phyloP scores from a whole-genome alignment of 140 eudicot genomes.

The Ambrosia hybrid region DNA sequence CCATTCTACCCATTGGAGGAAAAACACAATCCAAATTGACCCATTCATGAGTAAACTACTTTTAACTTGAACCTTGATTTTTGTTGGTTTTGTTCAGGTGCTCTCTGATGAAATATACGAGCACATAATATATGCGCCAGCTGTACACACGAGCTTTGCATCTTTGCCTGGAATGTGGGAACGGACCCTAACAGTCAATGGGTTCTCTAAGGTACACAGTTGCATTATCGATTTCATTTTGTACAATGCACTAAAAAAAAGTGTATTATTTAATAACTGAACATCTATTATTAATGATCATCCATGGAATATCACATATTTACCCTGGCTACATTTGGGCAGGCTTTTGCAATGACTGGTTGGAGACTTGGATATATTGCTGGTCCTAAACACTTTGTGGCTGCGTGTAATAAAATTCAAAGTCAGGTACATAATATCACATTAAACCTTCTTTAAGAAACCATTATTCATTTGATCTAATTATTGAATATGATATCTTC shows the following conservation, averaged over 20 bases:
- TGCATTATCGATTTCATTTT: slow-evolving; percentile 4
- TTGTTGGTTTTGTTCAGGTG: slow-evolving; percentile 47
- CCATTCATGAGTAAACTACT: neutral
- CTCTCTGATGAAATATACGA: slow-evolving; percentile 94
- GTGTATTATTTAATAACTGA: slow-evolving; percentile 1
- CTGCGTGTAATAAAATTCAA: slow-evolving; percentile 89
- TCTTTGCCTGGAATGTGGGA: slow-evolving; percentile 99
- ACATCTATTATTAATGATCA: neutral
- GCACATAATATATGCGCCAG: slow-evolving; percentile 87
- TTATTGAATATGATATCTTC: neutral
- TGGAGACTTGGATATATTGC: slow-evolving; percentile 98
- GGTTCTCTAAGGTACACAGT: slow-evolving; percentile 77
- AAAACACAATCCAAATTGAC: neutral
- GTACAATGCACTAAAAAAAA: neutral
- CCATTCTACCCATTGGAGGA: too few relatives aligned
- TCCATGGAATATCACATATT: too few relatives aligned
- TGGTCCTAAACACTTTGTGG: slow-evolving; percentile 88
- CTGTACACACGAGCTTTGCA: slow-evolving; percentile 96
- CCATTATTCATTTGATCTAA: slow-evolving; percentile 7
- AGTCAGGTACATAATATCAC: slow-evolving; percentile 53
- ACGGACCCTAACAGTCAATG: slow-evolving; percentile 85
- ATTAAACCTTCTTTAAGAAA: neutral
- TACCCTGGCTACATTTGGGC: neutral
- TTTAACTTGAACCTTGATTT: slow-evolving; percentile 10
- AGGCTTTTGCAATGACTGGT: slow-evolving; percentile 99